phyloP scores from a whole-genome alignment of 2,329 filamentous ascomycete genomes.

The Aspergillus latus region DNA sequence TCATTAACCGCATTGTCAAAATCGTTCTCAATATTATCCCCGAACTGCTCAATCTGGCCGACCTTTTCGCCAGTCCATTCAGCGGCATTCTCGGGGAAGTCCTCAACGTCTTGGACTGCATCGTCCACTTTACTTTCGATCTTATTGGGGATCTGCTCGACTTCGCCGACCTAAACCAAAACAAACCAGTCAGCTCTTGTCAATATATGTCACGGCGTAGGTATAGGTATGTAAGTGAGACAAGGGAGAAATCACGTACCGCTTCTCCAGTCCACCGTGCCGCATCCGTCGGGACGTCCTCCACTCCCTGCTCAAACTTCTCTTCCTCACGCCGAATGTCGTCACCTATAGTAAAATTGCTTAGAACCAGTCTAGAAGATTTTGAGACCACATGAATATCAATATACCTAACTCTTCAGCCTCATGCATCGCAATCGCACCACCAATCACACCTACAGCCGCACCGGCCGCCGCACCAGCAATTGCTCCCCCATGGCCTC shows the following conservation, averaged over 20 bases:
- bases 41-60: constrained; percentile 22
- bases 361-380: neutral
- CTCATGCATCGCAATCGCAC: constrained; percentile 48
- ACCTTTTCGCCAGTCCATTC: constrained; percentile 5
- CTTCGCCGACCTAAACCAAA: constrained; percentile 36
- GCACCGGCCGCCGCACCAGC: constrained; percentile 41
- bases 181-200: neutral
- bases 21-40: constrained; percentile 27
- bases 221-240: neutral
- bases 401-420: constrained; percentile 43
- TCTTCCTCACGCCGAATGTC: constrained; percentile 35
- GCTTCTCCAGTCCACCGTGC: constrained; percentile 47
- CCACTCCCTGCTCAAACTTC: constrained; percentile 35
- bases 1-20: constrained; percentile 22
- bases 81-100: constrained; percentile 1
- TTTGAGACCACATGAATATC: neutral
- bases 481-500: constrained; percentile 5
- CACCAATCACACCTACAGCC: constrained; percentile 44
- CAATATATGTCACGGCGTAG: too few species aligned
- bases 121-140: constrained; percentile 23
- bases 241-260: constrained; percentile 17
- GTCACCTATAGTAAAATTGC: constrained; percentile 27
- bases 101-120: constrained; percentile 3
- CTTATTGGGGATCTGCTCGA: constrained; percentile 42
- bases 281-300: constrained; percentile 45